Evolutionary conservation across 1,139 yeast species (phyloP), one percentile per base, ranked within the genome.

Genomic region (Scheffersomyces illinoinensis): DNA sequence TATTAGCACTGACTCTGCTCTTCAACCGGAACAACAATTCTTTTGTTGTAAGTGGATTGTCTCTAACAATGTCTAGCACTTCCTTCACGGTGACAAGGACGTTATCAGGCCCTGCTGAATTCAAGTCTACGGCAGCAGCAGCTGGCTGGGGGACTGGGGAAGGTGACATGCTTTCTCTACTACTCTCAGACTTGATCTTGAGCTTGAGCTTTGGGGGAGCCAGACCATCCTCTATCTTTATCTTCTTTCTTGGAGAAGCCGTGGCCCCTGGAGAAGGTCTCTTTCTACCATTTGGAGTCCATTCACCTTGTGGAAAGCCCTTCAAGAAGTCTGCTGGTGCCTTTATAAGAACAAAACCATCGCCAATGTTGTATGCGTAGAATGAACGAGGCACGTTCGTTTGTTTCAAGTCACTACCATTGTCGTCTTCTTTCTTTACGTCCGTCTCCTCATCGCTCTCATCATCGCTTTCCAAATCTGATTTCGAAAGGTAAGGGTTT

Each of bases 401-500:
- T 20, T 59, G 54, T 47, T 59, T 56, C 21, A 54, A 53, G 18
- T 23, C 50, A 7, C 55, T 54, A 3, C 58, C 54, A 4, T 56
- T 56, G 19, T 57, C 61, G 43, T 69, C 76, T 66, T 81, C 88
- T 59, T 75, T 75, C 68, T 85, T 86, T 49, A 79, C 79, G 47
- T 69, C 70, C 17, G 67, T 62, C 39, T 75, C 78, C 4, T 70
- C 71, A 20, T 77, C 81, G 51, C 77, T 73, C 12, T 69, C 71
- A 21, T 77, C 77, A 46, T 79, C 82, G 61, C 85, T 82, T 68
- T 89, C 93, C 57, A 86, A 70, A 66, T 90, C 95, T 19, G 91
- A 87, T 64, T 84, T 87, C 0, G 95, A 87, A 33, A 91, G 79
- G 69, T 92, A 93, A 47, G 98, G 98, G 69, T 92, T 91, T 51